These are phyloP conservation scores for Penicillium sp. DNA, from an alignment of 2,329 filamentous ascomycete species.

Conservation along the genomic window DNA sequence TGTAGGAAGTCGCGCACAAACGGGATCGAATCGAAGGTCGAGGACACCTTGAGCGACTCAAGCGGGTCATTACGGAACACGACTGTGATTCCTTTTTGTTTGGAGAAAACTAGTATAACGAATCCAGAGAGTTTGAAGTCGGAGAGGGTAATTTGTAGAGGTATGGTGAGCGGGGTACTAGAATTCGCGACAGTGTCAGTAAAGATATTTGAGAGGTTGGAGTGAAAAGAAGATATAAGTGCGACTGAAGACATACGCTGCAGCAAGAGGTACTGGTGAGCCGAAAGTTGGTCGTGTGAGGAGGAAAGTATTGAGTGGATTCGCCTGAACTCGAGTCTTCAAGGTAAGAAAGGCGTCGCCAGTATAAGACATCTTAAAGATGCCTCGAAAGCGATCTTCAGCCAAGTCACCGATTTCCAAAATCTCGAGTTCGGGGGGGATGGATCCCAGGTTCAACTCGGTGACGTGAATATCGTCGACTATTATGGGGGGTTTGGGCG, in stretches of 20 bases:
- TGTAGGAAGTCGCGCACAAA: slow-evolving; percentile 97
- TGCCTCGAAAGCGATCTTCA: slow-evolving; percentile 93
- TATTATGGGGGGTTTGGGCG: slow-evolving; percentile 95
- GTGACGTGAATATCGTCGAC: slow-evolving; percentile 99
- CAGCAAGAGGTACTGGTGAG: slow-evolving; percentile 86
- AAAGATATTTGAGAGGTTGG: neutral
- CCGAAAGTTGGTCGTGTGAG: slow-evolving; percentile 89
- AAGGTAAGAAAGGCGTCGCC: slow-evolving; percentile 94
- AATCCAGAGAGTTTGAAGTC: slow-evolving; percentile 95
- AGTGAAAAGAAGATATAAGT: neutral
- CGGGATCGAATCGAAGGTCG: slow-evolving; percentile 97
- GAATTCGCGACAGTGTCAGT: slow-evolving; percentile 11
- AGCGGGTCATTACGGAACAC: slow-evolving; percentile 98
- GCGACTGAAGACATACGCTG: slow-evolving; percentile 52
- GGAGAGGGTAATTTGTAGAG: slow-evolving; percentile 93
- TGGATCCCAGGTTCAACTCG: slow-evolving; percentile 92
- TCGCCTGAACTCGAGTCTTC: slow-evolving; percentile 95
- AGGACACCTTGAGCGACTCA: slow-evolving; percentile 96
- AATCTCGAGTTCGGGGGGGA: slow-evolving; percentile 93
- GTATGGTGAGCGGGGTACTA: slow-evolving; percentile 84
- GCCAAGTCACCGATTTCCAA: slow-evolving; percentile 96
- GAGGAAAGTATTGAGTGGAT: slow-evolving; percentile 93
- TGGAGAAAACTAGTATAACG: slow-evolving; percentile 95
- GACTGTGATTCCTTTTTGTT: slow-evolving; percentile 91
- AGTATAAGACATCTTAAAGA: slow-evolving; percentile 98